phyloP scores from a whole-genome alignment of 2,329 filamentous ascomycete species.

The Colletotrichum tanaceti region DNA sequence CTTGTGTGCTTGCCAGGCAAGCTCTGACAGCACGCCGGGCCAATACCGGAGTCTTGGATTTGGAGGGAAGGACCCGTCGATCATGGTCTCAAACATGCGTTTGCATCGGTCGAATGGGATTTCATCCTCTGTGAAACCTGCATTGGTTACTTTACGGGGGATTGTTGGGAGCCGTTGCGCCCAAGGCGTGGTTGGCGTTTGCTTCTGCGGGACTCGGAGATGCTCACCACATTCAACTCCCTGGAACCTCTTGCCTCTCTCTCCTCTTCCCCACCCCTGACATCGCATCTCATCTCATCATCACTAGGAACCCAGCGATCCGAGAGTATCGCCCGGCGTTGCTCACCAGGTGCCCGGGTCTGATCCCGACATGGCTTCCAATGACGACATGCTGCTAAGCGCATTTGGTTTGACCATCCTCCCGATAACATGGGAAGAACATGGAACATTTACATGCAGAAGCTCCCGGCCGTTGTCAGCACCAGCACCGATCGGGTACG shows the following conservation, averaged over 20 bases:
- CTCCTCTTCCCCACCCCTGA: conserved; percentile 20
- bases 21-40: neutral
- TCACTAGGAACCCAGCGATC: conserved; percentile 23
- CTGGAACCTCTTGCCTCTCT: conserved; percentile 4
- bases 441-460: conserved; percentile 36
- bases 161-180: conserved; percentile 23
- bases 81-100: conserved; percentile 41
- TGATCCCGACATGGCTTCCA: conserved; percentile 30
- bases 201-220: conserved; percentile 24
- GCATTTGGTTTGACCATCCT: conserved; percentile 38
- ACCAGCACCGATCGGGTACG: conserved; percentile 35
- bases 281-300: conserved; percentile 32
- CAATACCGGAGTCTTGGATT: conserved; percentile 41
- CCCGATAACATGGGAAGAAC: conserved; percentile 35
- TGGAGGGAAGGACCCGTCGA: conserved; percentile 44
- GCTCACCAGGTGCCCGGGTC: conserved; percentile 37
- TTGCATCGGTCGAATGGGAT: conserved; percentile 34
- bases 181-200: conserved; percentile 22
- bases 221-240: conserved; percentile 13
- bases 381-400: conserved; percentile 41
- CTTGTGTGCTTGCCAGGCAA: conserved; percentile 24
- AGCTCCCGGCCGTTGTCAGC: conserved; percentile 37
- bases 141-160: conserved; percentile 38
- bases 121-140: conserved; percentile 32
- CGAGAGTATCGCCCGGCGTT: conserved; percentile 16